Percentiles rank a stretch among this genome's conserved stretches.
Conservation (phyloP, 768 basidiomycete species). For the Mycena latifolia region DNA sequence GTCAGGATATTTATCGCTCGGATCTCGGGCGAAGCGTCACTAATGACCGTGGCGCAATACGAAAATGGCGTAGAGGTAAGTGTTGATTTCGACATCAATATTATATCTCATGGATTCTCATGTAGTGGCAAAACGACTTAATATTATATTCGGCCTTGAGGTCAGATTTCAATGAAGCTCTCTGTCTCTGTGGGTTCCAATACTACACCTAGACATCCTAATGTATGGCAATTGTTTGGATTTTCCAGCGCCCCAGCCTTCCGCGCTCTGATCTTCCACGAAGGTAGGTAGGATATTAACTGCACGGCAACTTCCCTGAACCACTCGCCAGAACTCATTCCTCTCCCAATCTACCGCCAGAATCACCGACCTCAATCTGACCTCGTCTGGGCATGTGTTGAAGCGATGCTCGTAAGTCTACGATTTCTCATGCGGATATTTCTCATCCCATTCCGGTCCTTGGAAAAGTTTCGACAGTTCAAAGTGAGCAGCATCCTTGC, state of each 20-base stretch:
- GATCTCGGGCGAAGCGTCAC: background rate
- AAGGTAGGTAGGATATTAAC: conserved; percentile 4
- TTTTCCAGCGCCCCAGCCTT: background rate
- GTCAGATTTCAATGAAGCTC: background rate
- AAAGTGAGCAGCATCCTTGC: too few species aligned
- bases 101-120: too few species aligned
- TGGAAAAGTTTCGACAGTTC: too few species aligned
- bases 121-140: background rate
- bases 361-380: too few species aligned
- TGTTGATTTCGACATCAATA: too few species aligned
- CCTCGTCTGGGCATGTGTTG: too few species aligned
- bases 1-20: background rate
- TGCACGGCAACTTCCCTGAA: too few species aligned
- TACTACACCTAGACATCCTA: background rate
- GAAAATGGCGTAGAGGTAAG: background rate
- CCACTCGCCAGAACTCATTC: too few species aligned
- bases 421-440: too few species aligned
- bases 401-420: too few species aligned
- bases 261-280: background rate
- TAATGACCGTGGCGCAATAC: background rate
- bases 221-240: conserved; percentile 10
- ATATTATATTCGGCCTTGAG: background rate
- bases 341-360: too few species aligned
- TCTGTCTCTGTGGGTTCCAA: background rate
- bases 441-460: too few species aligned